Percentiles rank a stretch among this genome's conserved stretches.
phyloP scores from a whole-genome alignment of 441 rosid genomes.

The Pelargonium cotyledonis region DNA sequence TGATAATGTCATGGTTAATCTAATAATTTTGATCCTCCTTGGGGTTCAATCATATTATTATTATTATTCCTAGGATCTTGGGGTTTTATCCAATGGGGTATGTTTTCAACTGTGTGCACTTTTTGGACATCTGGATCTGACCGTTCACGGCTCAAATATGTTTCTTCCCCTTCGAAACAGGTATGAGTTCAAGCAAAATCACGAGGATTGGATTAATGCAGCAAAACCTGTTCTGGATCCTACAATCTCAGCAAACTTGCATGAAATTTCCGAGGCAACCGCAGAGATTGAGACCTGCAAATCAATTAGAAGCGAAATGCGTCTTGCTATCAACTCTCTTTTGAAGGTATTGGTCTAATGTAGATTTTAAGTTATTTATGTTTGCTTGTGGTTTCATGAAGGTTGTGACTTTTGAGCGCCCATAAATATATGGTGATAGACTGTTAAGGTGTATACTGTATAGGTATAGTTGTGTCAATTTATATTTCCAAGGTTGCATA shows the following conservation, averaged over 20 bases:
- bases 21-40: not conserved
- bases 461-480: too few relatives aligned
- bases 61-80: not conserved
- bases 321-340: conserved; percentile 63
- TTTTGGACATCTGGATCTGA: not conserved
- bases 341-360: conserved; percentile 51
- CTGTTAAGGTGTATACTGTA: too few relatives aligned
- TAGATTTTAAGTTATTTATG: not conserved
- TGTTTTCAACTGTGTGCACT: not conserved
- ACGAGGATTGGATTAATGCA: conserved; percentile 63
- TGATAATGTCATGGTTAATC: not conserved
- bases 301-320: conserved; percentile 62
- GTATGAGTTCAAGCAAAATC: conserved; percentile 60
- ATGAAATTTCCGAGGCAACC: conserved; percentile 38
- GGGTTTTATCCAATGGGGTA: not conserved
- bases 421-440: too few relatives aligned
- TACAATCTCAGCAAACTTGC: conserved; percentile 38
- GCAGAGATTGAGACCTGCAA: conserved; percentile 59
- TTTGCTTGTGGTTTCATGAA: not conserved
- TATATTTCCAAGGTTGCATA: too few relatives aligned
- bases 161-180: conserved; percentile 37
- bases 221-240: conserved; percentile 69
- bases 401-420: too few relatives aligned
- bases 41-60: not conserved
- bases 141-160: not conserved